Conservation (phyloP, 1,284 basidiomycete genomes). For the Austroboletus rostrupii region DNA sequence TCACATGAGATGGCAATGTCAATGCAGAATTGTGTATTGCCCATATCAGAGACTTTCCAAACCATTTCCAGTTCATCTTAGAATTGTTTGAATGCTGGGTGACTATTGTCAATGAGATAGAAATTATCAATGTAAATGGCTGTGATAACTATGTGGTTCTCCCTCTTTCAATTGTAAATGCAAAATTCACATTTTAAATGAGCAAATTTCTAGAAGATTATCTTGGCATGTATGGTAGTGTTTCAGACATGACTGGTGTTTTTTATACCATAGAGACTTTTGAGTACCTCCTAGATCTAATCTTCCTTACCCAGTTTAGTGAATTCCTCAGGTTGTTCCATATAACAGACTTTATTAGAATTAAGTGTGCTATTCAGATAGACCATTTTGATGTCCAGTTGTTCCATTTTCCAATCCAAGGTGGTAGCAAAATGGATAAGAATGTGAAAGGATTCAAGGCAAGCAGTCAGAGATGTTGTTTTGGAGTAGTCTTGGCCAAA, state of each 20-base stretch:
- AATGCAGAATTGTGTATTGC: too few species aligned
- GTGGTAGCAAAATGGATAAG: neutral
- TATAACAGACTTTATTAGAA: neutral
- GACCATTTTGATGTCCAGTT: too few species aligned
- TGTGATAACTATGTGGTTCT: neutral
- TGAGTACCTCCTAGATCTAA: neutral
- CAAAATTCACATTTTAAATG: neutral
- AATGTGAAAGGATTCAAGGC: conserved; percentile 2
- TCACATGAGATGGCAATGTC: too few species aligned
- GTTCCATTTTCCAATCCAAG: neutral
- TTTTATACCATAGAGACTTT: neutral
- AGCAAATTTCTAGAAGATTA: neutral
- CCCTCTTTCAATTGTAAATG: neutral
- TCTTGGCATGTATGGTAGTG: neutral
- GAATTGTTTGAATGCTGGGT: too few species aligned
- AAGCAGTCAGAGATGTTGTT: neutral
- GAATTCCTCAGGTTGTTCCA: neutral
- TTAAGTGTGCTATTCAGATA: neutral
- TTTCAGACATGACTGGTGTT: neutral
- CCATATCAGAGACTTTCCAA: too few species aligned
- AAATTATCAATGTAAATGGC: neutral
- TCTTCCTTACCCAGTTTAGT: neutral
- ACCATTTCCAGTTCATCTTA: too few species aligned
- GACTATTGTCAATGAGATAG: too few species aligned
- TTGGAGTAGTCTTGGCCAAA: conserved; percentile 3